phyloP scores from a whole-genome alignment of 768 basidiomycete species.

The Lactarius evosmus region DNA sequence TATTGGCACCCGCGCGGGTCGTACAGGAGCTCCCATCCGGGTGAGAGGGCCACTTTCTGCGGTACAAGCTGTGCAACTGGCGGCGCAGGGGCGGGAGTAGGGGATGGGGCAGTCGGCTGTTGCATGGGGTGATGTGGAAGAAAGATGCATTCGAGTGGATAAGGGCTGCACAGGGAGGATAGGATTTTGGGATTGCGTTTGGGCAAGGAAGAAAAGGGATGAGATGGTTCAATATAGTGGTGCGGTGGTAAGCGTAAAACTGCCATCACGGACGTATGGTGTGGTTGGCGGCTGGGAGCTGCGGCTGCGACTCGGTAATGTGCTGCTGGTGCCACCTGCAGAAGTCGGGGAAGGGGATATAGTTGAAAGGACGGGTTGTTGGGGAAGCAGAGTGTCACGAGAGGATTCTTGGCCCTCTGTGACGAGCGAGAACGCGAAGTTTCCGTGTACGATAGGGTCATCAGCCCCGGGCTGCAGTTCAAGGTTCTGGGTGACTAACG shows the following conservation, averaged over 20 bases:
- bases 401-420: conserved; percentile 31
- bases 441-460: conserved; percentile 77
- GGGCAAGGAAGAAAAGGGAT: conserved; percentile 21
- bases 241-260: conserved; percentile 14
- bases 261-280: neutral
- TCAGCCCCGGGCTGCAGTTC: conserved; percentile 73
- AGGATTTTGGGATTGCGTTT: conserved; percentile 31
- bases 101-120: conserved; percentile 7
- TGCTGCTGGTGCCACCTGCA: neutral
- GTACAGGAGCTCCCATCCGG: conserved; percentile 78
- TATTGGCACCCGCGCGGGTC: conserved; percentile 72
- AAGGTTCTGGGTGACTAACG: conserved; percentile 61
- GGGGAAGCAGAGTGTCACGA: conserved; percentile 18
- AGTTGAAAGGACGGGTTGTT: conserved; percentile 20
- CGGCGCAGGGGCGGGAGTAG: conserved; percentile 1
- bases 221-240: conserved; percentile 18
- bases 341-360: conserved; percentile 7
- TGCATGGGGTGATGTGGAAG: conserved; percentile 4
- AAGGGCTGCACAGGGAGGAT: conserved; percentile 23
- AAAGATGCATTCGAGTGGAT: neutral
- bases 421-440: conserved; percentile 60
- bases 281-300: conserved; percentile 9
- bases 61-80: conserved; percentile 30
- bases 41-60: conserved; percentile 65
- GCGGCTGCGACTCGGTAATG: conserved; percentile 18